Conservation (phyloP, 495 filamentous ascomycete genomes). For the Paragyromitra xinjiangensis region DNA sequence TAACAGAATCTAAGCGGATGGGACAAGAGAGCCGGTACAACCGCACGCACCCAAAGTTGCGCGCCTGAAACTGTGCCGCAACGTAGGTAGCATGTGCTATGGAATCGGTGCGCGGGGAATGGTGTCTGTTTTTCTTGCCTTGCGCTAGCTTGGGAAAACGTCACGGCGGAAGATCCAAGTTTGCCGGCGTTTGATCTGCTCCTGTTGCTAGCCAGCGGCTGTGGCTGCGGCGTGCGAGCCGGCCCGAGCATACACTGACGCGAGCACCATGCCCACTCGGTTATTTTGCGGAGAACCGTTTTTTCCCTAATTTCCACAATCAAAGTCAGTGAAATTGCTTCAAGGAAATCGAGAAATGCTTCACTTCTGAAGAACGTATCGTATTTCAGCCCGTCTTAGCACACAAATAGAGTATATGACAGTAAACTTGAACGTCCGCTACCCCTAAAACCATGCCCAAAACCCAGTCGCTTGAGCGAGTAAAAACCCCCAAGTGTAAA, state of each 20-base stretch:
- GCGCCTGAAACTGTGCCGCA: constrained; percentile 39
- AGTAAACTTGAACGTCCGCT: constrained; percentile 1
- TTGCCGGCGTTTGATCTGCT: constrained; percentile 37
- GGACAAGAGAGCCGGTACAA: constrained; percentile 27
- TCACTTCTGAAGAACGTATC: constrained; percentile 10
- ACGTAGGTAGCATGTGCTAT: background rate
- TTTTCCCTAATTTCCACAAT: constrained; percentile 14
- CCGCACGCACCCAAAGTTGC: constrained; percentile 20
- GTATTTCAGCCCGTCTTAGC: constrained; percentile 24
- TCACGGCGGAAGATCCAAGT: constrained; percentile 22
- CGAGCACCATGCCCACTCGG: background rate
- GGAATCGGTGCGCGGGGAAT: background rate
- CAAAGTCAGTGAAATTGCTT: background rate
- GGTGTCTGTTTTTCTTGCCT: background rate
- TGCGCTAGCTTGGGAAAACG: constrained; percentile 10
- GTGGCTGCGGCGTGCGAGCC: constrained; percentile 34
- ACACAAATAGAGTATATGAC: constrained; percentile 24
- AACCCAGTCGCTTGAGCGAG: constrained; percentile 12
- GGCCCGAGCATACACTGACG: background rate
- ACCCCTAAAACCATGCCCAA: background rate
- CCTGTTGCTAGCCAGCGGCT: constrained; percentile 16
- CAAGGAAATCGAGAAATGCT: background rate
- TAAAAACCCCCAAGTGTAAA: constrained; percentile 14
- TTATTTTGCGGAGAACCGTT: constrained; percentile 1
- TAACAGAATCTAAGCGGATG: constrained; percentile 36